phyloP scores from a whole-genome alignment of 2,329 filamentous ascomycete species.

The Capronia americana region DNA sequence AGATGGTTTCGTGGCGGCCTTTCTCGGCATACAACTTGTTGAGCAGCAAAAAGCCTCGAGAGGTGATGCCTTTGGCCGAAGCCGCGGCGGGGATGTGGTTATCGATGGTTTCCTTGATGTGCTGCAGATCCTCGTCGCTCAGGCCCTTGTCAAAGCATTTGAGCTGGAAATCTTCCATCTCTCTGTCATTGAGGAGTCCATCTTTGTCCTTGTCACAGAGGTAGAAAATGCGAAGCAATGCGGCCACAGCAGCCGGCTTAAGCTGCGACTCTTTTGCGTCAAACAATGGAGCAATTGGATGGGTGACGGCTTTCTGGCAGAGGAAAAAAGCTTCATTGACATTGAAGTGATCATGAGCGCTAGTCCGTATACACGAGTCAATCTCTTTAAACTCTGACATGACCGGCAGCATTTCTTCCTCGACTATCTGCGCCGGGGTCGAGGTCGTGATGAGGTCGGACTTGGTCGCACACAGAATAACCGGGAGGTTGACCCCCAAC shows the following conservation, averaged over 20 bases:
- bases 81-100: constrained; percentile 69
- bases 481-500: constrained; percentile 96
- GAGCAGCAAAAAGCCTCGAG: constrained; percentile 82
- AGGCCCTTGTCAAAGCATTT: constrained; percentile 92
- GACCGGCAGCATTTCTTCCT: constrained; percentile 96
- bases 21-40: constrained; percentile 98
- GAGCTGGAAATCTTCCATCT: constrained; percentile 87
- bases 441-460: constrained; percentile 81
- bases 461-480: constrained; percentile 96
- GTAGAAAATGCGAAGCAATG: constrained; percentile 89
- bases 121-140: constrained; percentile 78
- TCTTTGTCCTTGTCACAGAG: constrained; percentile 97
- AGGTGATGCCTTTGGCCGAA: constrained; percentile 75
- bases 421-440: constrained; percentile 81
- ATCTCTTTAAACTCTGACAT: constrained; percentile 99
- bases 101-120: constrained; percentile 87
- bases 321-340: constrained; percentile 97
- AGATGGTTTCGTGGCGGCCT: constrained; percentile 95
- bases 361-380: constrained; percentile 94
- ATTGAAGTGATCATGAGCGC: constrained; percentile 88
- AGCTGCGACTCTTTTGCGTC: constrained; percentile 90
- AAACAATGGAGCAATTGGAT: constrained; percentile 94
- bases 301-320: constrained; percentile 96
- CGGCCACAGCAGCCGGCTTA: constrained; percentile 87
- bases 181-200: constrained; percentile 84